Percentiles rank a stretch among this genome's conserved stretches.
These are phyloP conservation scores for Schizophyllum commune DNA, from an alignment of 1,284 basidiomycete genomes.

Conservation along the genomic window DNA sequence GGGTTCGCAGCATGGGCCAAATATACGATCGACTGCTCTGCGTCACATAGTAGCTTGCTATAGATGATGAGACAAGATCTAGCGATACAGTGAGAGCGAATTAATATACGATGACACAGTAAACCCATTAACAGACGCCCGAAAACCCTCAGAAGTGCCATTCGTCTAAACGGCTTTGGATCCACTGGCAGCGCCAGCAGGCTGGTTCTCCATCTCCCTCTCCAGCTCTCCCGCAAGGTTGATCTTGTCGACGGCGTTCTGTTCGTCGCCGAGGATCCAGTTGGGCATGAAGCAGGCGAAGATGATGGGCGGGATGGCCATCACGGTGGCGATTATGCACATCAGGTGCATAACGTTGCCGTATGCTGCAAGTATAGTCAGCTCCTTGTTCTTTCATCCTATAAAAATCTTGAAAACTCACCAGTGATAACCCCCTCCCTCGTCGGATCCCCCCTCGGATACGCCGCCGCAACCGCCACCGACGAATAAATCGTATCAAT, in stretches of 20 bases:
- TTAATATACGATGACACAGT: no score
- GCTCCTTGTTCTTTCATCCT: background rate
- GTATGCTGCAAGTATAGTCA: constrained; percentile 31
- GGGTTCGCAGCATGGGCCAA: no score
- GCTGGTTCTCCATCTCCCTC: no score
- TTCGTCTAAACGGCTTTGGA: no score
- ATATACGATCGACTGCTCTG: no score
- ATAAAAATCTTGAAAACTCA: background rate
- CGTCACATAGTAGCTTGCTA: no score
- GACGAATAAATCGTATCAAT: constrained; percentile 38
- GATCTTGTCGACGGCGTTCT: constrained; percentile 28
- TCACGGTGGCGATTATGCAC: constrained; percentile 36
- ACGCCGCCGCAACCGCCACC: constrained; percentile 37
- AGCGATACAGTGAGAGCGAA: no score
- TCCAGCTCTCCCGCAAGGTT: constrained; percentile 13
- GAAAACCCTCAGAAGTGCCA: no score
- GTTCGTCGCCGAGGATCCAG: constrained; percentile 38
- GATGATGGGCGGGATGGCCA: constrained; percentile 31
- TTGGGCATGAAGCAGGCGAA: constrained; percentile 36
- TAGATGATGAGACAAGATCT: no score
- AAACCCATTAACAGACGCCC: no score
- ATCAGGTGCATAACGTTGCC: constrained; percentile 48
- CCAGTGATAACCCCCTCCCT: constrained; percentile 23
- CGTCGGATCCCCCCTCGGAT: constrained; percentile 40
- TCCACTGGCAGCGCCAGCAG: no score